phyloP scores from a whole-genome alignment of 768 basidiomycete species.

The Xerocomellus amylosporus region DNA sequence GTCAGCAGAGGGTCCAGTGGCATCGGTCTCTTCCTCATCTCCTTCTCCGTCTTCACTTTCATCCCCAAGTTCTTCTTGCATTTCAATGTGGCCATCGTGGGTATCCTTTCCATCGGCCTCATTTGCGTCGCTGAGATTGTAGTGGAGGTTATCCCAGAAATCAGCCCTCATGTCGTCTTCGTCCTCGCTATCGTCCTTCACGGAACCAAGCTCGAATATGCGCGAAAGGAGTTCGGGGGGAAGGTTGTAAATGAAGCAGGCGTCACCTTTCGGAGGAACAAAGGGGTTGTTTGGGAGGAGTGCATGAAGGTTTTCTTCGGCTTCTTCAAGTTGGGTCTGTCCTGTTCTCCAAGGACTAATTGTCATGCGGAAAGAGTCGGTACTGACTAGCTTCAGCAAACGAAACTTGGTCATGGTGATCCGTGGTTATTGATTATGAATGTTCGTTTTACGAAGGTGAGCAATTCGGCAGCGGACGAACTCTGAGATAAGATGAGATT shows the following conservation, averaged over 20 bases:
- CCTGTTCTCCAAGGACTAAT: conserved; percentile 2
- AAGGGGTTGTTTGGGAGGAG: conserved; percentile 47
- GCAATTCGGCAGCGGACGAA: background rate
- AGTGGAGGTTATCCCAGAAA: background rate
- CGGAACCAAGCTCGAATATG: conserved; percentile 51
- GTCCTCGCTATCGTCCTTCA: conserved; percentile 32
- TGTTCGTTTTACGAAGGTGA: too few relatives aligned
- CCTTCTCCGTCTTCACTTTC: conserved; percentile 26
- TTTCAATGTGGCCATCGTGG: conserved; percentile 2
- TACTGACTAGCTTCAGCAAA: background rate
- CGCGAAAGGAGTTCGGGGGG: conserved; percentile 56
- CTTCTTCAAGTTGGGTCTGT: background rate
- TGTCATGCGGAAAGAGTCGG: background rate
- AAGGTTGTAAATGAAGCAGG: conserved; percentile 50
- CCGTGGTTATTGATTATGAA: too few relatives aligned
- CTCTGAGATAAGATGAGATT: conserved; percentile 13
- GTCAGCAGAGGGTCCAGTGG: background rate
- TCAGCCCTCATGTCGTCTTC: conserved; percentile 31
- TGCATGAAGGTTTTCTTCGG: conserved; percentile 5
- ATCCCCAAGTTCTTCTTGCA: background rate
- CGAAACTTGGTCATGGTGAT: background rate
- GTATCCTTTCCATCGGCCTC: conserved; percentile 21
- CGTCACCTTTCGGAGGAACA: conserved; percentile 39
- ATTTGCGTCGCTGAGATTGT: conserved; percentile 34
- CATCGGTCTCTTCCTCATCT: background rate